Conservation (phyloP, 1,139 yeast genomes). For the Lodderomyces pseudojiufengensis region DNA sequence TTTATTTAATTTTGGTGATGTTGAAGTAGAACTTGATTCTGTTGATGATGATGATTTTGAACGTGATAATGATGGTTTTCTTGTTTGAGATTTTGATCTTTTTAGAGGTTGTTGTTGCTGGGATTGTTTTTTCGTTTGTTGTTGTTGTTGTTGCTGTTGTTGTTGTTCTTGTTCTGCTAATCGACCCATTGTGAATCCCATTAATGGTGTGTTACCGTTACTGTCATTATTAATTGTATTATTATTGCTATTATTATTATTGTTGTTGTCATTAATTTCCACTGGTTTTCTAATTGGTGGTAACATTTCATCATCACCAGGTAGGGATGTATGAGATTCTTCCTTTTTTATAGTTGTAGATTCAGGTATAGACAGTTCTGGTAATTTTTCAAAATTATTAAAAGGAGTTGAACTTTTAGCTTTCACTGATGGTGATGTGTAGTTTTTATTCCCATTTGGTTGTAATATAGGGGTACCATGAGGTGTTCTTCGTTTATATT, state of each 20-base stretch:
- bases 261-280: constrained; percentile 11
- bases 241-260: too few relatives aligned
- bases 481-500: constrained; percentile 39
- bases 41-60: constrained; percentile 17
- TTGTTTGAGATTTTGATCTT: constrained; percentile 2
- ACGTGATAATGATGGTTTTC: constrained; percentile 8
- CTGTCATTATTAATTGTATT: too few relatives aligned
- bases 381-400: constrained; percentile 29
- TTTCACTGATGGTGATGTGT: constrained; percentile 15
- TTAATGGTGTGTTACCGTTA: constrained; percentile 29
- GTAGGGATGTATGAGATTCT: not conserved
- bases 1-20: constrained; percentile 19
- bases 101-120: constrained; percentile 3
- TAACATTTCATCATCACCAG: constrained; percentile 32
- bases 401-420: constrained; percentile 5
- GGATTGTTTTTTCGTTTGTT: not conserved
- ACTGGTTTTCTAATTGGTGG: constrained; percentile 30
- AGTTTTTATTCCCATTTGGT: constrained; percentile 21
- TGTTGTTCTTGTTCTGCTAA: constrained; percentile 33
- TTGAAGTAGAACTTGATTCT: constrained; percentile 15
- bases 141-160: constrained; percentile 1
- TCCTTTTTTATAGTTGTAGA: constrained; percentile 7
- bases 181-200: constrained; percentile 50
- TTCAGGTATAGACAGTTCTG: constrained; percentile 27
- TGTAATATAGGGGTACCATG: constrained; percentile 46